phyloP scores from a whole-genome alignment of 176 grass and related monocot genomes.

The Ampelocalamus luodianensis region DNA sequence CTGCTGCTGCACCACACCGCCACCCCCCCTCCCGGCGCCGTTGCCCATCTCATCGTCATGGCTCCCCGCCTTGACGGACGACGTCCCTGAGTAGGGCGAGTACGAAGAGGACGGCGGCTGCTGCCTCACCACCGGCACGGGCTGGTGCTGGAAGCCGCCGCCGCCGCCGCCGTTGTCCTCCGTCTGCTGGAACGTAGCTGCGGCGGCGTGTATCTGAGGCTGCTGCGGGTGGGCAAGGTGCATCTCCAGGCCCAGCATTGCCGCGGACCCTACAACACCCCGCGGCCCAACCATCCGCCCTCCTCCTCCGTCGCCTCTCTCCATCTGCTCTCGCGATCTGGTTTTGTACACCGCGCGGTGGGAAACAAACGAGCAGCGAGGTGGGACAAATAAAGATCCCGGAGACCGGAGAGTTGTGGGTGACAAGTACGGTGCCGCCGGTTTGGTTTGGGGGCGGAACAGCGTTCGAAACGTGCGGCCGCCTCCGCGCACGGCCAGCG shows the following conservation, averaged over 20 bases:
- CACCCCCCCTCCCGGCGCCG: constrained; percentile 24
- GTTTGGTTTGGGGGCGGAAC: constrained; percentile 34
- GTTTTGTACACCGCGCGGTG: background rate
- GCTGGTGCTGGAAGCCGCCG: constrained; percentile 42
- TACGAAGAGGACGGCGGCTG: constrained; percentile 10
- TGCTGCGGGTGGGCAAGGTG: constrained; percentile 1
- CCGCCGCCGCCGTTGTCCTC: constrained; percentile 9
- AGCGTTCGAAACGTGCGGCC: background rate
- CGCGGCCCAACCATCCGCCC: constrained; percentile 24
- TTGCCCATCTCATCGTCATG: constrained; percentile 55
- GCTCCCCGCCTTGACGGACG: constrained; percentile 14
- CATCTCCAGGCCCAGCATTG: constrained; percentile 55
- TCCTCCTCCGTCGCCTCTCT: constrained; percentile 48
- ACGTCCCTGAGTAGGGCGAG: constrained; percentile 38
- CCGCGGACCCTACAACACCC: constrained; percentile 18
- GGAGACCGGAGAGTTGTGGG: constrained; percentile 16
- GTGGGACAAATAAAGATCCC: background rate
- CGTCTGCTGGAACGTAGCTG: constrained; percentile 31
- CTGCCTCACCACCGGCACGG: constrained; percentile 26
- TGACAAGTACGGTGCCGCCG: constrained; percentile 27
- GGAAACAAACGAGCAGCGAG: constrained; percentile 17
- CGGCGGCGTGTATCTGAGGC: background rate
- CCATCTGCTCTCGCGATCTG: constrained; percentile 16
- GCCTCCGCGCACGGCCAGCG: constrained; percentile 13
- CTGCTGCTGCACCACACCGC: constrained; percentile 28